These are phyloP conservation scores for Eucalyptus pauciflora DNA, from an alignment of 345 rosid species.

Conservation along the genomic window DNA sequence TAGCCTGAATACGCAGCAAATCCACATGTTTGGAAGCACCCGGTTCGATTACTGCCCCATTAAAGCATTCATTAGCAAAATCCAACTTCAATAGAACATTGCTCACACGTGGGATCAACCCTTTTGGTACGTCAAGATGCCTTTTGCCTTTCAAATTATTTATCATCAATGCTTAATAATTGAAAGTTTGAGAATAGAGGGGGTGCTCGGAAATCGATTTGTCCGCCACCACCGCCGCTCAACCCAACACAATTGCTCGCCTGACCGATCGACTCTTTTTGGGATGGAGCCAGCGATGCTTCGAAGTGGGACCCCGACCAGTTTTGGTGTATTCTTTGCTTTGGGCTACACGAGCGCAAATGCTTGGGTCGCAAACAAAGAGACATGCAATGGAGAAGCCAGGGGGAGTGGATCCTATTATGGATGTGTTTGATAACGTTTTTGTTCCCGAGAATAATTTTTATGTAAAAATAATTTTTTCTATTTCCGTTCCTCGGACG, in stretches of 20 bases:
- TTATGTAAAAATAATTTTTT: too few relatives aligned
- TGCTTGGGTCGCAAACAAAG: not conserved
- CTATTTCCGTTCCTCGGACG: rapidly evolving
- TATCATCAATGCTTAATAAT: not conserved
- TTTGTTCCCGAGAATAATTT: too few relatives aligned
- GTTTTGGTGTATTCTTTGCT: not conserved
- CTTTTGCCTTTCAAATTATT: not conserved
- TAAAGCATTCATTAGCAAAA: too few relatives aligned
- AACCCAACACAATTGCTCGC: not conserved
- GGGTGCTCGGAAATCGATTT: not conserved
- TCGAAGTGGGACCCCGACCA: not conserved
- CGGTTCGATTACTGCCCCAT: too few relatives aligned
- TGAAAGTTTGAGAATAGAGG: not conserved
- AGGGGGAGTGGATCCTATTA: too few relatives aligned
- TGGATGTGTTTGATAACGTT: too few relatives aligned
- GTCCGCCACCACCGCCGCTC: not conserved
- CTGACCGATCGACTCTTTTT: not conserved
- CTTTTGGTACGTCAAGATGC: too few relatives aligned
- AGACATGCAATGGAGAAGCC: not conserved
- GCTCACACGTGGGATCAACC: too few relatives aligned
- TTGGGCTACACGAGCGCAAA: not conserved
- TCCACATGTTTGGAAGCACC: too few relatives aligned
- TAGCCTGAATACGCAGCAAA: too few relatives aligned
- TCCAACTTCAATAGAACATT: too few relatives aligned
- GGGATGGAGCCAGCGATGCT: not conserved